Percentiles rank a stretch among this genome's conserved stretches.
Conservation (phyloP, 148 eudicot genomes). For the Silene latifolia region DNA sequence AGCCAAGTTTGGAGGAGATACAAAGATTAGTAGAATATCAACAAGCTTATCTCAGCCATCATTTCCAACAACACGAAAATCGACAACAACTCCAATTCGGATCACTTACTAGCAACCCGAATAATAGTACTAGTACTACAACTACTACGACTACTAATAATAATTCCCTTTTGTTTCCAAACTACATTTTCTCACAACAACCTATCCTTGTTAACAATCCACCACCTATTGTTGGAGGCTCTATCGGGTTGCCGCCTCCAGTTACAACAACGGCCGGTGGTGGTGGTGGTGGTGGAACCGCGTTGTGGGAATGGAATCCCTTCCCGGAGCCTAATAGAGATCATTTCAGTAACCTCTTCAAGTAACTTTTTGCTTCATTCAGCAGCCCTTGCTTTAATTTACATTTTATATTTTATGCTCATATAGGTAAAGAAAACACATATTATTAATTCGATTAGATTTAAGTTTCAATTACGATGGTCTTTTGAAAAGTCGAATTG, state of each 20-base stretch:
- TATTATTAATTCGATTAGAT: neutral
- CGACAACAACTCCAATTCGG: slow-evolving; percentile 26
- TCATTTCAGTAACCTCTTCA: slow-evolving; percentile 52
- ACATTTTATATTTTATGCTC: slow-evolving; percentile 12
- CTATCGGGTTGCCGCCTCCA: slow-evolving; percentile 16
- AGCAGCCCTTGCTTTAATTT: neutral
- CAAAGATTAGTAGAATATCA: slow-evolving; percentile 58
- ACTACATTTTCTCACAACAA: slow-evolving; percentile 26
- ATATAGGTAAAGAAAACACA: neutral
- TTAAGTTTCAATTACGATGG: neutral
- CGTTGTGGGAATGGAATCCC: slow-evolving; percentile 70
- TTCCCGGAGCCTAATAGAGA: slow-evolving; percentile 47
- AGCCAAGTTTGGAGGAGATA: slow-evolving; percentile 47
- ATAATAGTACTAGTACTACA: slow-evolving; percentile 12
- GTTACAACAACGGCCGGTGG: slow-evolving; percentile 14
- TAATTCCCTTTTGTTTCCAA: slow-evolving; percentile 26
- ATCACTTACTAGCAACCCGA: slow-evolving; percentile 19
- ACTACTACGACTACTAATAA: slow-evolving; percentile 12
- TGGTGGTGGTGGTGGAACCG: slow-evolving; percentile 17
- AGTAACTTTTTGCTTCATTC: slow-evolving; percentile 36
- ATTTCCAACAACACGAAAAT: slow-evolving; percentile 25
- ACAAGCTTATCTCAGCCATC: slow-evolving; percentile 37
- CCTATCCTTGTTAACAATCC: slow-evolving; percentile 5
- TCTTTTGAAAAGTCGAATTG: no score
- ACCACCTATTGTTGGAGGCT: slow-evolving; percentile 10